Conservation (phyloP, 257 asterid species). For the Linaria vulgaris region DNA sequence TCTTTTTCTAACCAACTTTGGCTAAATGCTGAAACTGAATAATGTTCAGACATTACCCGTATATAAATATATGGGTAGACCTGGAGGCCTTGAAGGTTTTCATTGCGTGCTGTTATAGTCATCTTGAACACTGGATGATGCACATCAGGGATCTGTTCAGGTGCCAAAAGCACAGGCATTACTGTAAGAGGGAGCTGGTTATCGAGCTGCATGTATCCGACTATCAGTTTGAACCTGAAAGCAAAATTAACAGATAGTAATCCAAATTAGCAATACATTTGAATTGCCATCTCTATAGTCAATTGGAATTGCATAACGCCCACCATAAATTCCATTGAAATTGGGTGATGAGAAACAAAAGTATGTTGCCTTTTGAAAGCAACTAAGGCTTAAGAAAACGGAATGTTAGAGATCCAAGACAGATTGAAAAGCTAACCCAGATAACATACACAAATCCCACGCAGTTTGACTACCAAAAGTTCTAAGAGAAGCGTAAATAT, state of each 20-base stretch:
- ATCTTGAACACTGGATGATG: slow-evolving; percentile 90
- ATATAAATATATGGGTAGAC: slow-evolving; percentile 80
- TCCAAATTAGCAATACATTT: slow-evolving; percentile 10
- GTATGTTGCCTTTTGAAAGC: slow-evolving; percentile 2
- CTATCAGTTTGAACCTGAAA: slow-evolving; percentile 82
- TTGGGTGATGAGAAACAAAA: slow-evolving; percentile 3
- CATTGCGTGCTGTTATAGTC: slow-evolving; percentile 79
- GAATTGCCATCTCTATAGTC: not conserved
- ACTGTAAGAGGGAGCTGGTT: slow-evolving; percentile 91
- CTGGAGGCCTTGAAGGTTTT: slow-evolving; percentile 78
- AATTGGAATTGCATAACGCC: slow-evolving; percentile 6
- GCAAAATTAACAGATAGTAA: slow-evolving; percentile 20
- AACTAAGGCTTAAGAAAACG: slow-evolving; percentile 13
- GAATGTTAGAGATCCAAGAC: slow-evolving; percentile 14
- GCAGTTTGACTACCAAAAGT: slow-evolving; percentile 4
- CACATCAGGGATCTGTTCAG: slow-evolving; percentile 74
- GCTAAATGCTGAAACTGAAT: slow-evolving; percentile 14
- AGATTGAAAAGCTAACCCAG: slow-evolving; percentile 19
- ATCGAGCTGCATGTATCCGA: slow-evolving; percentile 91
- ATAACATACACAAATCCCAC: not conserved
- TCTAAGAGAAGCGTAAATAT: slow-evolving; percentile 4
- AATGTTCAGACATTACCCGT: slow-evolving; percentile 50
- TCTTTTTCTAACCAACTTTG: slow-evolving; percentile 15
- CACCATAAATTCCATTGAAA: not conserved
- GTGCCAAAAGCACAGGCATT: slow-evolving; percentile 95